These are phyloP conservation scores for Fusarium sp. DNA, from an alignment of 2,329 filamentous ascomycete genomes.

Conservation along the genomic window DNA sequence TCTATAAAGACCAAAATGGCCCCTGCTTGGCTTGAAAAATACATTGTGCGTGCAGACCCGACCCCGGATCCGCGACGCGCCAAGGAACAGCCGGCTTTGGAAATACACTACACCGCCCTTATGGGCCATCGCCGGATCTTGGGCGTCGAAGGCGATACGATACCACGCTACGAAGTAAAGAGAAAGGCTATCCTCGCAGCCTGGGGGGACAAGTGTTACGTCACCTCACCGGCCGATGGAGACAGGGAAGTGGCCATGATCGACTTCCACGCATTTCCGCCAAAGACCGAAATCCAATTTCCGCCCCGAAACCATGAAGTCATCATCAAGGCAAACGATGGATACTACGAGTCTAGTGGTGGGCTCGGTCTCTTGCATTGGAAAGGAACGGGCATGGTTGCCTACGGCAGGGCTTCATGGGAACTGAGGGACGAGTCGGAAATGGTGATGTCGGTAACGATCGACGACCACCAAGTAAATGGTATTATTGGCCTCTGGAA, in stretches of 20 bases:
- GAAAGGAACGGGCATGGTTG: slow-evolving; percentile 10
- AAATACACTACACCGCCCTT: slow-evolving; percentile 12
- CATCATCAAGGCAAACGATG: background rate
- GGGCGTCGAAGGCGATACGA: slow-evolving; percentile 3
- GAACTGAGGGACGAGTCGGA: slow-evolving; percentile 3
- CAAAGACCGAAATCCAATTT: slow-evolving; percentile 6
- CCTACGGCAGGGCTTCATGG: slow-evolving; percentile 13
- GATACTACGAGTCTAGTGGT: background rate
- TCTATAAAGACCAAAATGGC: background rate
- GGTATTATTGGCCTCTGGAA: slow-evolving; percentile 3
- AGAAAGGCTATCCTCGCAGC: background rate
- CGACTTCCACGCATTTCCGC: slow-evolving; percentile 3
- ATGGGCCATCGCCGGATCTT: slow-evolving; percentile 4
- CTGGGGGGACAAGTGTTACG: slow-evolving; percentile 8
- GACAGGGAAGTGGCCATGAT: slow-evolving; percentile 7
- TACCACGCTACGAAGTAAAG: slow-evolving; percentile 7
- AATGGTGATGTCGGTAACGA: slow-evolving; percentile 10
- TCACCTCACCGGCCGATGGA: background rate
- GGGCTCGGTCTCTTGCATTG: slow-evolving; percentile 4
- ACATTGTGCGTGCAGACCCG: slow-evolving; percentile 5
- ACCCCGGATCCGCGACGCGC: slow-evolving; percentile 3
- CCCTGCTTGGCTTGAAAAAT: slow-evolving; percentile 25
- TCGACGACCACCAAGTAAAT: slow-evolving; percentile 4
- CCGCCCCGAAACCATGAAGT: background rate
- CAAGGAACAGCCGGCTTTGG: background rate